Evolutionary conservation across 176 grass and related monocot species (phyloP), one percentile per base, ranked within the genome.

Genomic region (Chrysopogon serrulatus): DNA sequence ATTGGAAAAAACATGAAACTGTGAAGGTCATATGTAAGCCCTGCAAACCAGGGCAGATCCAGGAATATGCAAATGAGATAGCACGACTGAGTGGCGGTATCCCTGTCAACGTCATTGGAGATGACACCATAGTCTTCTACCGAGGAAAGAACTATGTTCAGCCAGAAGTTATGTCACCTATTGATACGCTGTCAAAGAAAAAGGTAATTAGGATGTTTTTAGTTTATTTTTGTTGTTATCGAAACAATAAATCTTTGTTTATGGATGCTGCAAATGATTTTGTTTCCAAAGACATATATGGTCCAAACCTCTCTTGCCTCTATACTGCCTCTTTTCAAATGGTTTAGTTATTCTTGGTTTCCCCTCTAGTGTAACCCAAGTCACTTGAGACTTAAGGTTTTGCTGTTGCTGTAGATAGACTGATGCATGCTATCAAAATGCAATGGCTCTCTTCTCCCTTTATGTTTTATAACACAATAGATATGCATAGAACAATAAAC

Each of bases 1-100:
- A 95, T 71, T 95, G 96, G 96, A 98, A 98, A 92, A 98, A 92
- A 61, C 89, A 98, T 87, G 96, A 95, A 56, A 93, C 91, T 39
- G 96, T 98, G 21, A 93, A 93, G 73, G 96, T 98, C 71, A 90
- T 93, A 68, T 98, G 93, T 81, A 98, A 92, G 42, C 91, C 96
- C 8, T 98, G 93, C 79, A 93, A 92, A 78, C 93, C 89, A 73
- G 93, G 91, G 15, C 91, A 98, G 82, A 87, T 98, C 43, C 89
- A 95, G 37, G 96, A 95, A 83, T 95, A 92, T 86, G 87, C 91
- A 68, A 90, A 73, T 71, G 91, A 98, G 68, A 88, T 98, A 82
- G 88, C 89, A 21, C 88, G 93, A 43, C 57, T 98, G 35, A 98
- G 96, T 61, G 91, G 93, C 68, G 93, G 96, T 42, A 48, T 90